Evolutionary conservation across 768 basidiomycete genomes (phyloP).

Genomic region (Gymnopilus junonius): DNA sequence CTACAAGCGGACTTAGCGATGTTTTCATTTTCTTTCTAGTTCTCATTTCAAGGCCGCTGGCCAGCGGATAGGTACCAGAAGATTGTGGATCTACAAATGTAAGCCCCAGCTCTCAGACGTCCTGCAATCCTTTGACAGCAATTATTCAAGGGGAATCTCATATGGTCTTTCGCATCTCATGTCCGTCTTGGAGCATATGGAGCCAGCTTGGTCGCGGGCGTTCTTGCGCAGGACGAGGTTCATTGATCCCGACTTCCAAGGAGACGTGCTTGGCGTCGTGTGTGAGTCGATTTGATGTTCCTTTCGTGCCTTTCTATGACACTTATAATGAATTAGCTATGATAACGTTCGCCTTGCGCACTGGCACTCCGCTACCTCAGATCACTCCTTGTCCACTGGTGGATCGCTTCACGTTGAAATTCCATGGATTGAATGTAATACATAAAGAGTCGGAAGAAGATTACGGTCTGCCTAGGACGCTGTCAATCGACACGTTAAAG

Average conservation of each 20-base stretch:
- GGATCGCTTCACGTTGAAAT: conserved; percentile 49
- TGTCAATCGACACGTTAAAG: conserved; percentile 75
- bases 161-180: conserved; percentile 74
- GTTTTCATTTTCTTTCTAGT: conserved; percentile 40
- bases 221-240: conserved; percentile 77
- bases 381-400: conserved; percentile 80
- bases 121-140: background rate
- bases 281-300: conserved; percentile 43
- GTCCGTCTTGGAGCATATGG: conserved; percentile 73
- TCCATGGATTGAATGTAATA: conserved; percentile 68
- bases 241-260: conserved; percentile 80
- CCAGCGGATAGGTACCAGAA: conserved; percentile 78
- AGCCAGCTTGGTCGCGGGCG: conserved; percentile 78
- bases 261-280: conserved; percentile 83
- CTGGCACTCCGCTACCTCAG: conserved; percentile 79
- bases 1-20: background rate
- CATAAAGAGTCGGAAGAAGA: conserved; percentile 75
- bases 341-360: conserved; percentile 76
- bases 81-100: conserved; percentile 73
- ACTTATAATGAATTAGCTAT: conserved; percentile 50
- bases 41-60: conserved; percentile 80
- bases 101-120: conserved; percentile 20
- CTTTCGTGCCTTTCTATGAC: background rate
- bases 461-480: conserved; percentile 69
- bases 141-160: conserved; percentile 58